These are phyloP conservation scores for Ophiostoma sp. DNA, from an alignment of 2,329 filamentous ascomycete genomes.

Conservation along the genomic window DNA sequence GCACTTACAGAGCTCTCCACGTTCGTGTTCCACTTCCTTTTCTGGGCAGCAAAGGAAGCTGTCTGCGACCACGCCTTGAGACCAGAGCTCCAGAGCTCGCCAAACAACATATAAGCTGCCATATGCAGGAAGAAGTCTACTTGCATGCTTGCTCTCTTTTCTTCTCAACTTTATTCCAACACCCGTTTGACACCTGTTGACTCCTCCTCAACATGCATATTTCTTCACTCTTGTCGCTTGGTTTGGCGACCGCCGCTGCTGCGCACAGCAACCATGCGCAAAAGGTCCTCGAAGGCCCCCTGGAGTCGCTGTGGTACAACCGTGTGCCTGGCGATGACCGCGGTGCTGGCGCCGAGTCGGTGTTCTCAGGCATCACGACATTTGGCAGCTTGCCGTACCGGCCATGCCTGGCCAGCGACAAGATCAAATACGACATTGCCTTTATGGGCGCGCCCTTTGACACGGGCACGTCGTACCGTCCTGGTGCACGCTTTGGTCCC, in stretches of 20 bases:
- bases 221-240: background rate
- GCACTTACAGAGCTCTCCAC: background rate
- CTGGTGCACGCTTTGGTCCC: constrained; percentile 80
- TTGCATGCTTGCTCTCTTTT: no score
- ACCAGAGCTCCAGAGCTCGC: no score
- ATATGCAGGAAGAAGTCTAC: background rate
- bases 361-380: constrained; percentile 85
- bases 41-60: background rate
- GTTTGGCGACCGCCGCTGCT: constrained; percentile 47
- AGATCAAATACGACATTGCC: constrained; percentile 76
- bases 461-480: constrained; percentile 81
- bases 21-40: background rate
- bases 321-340: constrained; percentile 73
- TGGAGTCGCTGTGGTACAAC: constrained; percentile 79
- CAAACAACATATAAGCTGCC: no score
- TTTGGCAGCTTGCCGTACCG: constrained; percentile 78
- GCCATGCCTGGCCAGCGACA: constrained; percentile 67
- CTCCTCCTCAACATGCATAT: no score
- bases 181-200: no score
- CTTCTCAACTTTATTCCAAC: no score
- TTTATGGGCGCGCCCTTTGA: constrained; percentile 86
- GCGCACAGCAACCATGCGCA: constrained; percentile 60
- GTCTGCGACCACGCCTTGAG: no score
- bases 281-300: constrained; percentile 67
- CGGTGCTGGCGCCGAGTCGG: constrained; percentile 82